Conservation (phyloP, 176 grass and related monocot species). For the Echinochloa phyllopogon region DNA sequence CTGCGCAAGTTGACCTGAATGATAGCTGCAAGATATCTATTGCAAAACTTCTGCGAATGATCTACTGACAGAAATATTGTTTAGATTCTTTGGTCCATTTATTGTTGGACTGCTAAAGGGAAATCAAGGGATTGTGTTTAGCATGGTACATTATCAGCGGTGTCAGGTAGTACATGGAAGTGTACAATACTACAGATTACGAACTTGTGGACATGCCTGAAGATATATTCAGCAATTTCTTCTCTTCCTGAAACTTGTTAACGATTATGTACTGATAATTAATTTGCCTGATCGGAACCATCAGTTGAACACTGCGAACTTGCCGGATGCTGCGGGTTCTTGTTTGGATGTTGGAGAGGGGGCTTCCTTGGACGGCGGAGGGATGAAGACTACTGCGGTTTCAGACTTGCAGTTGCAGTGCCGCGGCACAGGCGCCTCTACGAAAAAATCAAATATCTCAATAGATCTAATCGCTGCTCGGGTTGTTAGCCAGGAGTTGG, state of each 20-base stretch:
- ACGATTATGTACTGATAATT: conserved; percentile 26
- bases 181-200: conserved; percentile 21
- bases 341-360: too few relatives aligned
- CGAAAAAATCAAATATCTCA: too few relatives aligned
- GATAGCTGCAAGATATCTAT: conserved; percentile 22
- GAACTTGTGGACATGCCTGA: neutral
- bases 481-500: too few relatives aligned
- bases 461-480: too few relatives aligned
- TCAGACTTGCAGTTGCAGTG: too few relatives aligned
- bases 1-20: conserved; percentile 30
- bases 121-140: conserved; percentile 30
- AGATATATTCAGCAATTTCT: neutral
- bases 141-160: neutral
- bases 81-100: conserved; percentile 33
- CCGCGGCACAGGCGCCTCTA: too few relatives aligned
- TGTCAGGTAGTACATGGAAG: neutral
- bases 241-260: neutral
- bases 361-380: too few relatives aligned
- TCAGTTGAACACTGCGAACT: too few relatives aligned
- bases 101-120: conserved; percentile 20
- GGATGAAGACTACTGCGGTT: too few relatives aligned
- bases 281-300: neutral
- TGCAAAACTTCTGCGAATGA: neutral
- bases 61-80: conserved; percentile 41
- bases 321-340: too few relatives aligned